phyloP scores from a whole-genome alignment of 2,329 filamentous ascomycete genomes.

The Dactylellina leptospora region DNA sequence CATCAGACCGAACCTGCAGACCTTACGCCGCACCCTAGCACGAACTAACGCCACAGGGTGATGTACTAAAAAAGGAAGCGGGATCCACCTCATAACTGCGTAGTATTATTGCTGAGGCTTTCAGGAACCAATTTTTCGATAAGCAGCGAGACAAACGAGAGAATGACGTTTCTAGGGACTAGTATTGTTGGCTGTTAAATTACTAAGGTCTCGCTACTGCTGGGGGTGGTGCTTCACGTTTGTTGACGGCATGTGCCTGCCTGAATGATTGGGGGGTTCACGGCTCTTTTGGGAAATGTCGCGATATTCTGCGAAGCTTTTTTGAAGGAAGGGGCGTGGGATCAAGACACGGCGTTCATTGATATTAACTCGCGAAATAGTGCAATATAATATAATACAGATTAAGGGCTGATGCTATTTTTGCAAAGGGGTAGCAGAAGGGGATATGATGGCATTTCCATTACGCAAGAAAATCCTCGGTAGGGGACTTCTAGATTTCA shows the following conservation, averaged over 20 bases:
- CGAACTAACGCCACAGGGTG: slow-evolving; percentile 26
- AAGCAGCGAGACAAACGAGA: slow-evolving; percentile 5
- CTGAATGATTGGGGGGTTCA: too few relatives aligned
- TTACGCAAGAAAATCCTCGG: neutral
- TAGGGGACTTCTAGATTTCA: too few relatives aligned
- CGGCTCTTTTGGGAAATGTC: slow-evolving; percentile 29
- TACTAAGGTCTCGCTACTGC: slow-evolving; percentile 5
- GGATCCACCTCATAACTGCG: slow-evolving; percentile 25
- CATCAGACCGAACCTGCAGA: slow-evolving; percentile 25
- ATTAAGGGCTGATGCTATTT: slow-evolving; percentile 7
- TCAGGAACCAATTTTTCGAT: neutral
- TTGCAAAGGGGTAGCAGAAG: neutral
- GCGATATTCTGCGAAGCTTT: slow-evolving; percentile 20
- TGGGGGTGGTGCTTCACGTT: slow-evolving; percentile 20
- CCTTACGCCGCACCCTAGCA: slow-evolving; percentile 21
- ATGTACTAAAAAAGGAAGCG: slow-evolving; percentile 39
- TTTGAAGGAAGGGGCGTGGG: neutral
- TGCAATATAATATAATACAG: neutral
- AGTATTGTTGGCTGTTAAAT: slow-evolving; percentile 26
- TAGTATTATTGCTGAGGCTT: slow-evolving; percentile 11
- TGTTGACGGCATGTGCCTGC: too few relatives aligned
- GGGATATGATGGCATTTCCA: neutral
- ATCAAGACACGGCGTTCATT: neutral
- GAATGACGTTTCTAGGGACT: slow-evolving; percentile 29
- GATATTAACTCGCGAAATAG: too few relatives aligned